phyloP scores from a whole-genome alignment of 768 basidiomycete genomes.

The Collybiopsis confluens region DNA sequence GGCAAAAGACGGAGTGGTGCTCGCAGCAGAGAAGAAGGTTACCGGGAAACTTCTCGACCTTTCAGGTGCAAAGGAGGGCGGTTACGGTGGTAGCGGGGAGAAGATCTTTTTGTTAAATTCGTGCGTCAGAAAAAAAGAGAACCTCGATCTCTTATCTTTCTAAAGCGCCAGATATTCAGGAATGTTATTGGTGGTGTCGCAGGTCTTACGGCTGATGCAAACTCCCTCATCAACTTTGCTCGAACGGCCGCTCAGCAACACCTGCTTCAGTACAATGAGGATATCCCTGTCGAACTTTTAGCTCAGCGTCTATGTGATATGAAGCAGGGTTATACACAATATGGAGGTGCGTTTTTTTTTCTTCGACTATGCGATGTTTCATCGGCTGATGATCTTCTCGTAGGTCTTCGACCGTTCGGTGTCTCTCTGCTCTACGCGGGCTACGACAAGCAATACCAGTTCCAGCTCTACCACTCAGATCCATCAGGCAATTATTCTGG shows the following conservation, averaged over 20 bases:
- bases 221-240: conserved; percentile 94
- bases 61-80: conserved; percentile 77
- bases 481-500: conserved; percentile 98
- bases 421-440: conserved; percentile 96
- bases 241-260: conserved; percentile 88
- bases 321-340: conserved; percentile 99
- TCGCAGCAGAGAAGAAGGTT: conserved; percentile 96
- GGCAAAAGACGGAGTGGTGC: conserved; percentile 85
- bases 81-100: conserved; percentile 94
- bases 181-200: conserved; percentile 96
- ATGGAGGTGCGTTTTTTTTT: conserved; percentile 62
- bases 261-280: conserved; percentile 88
- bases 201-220: conserved; percentile 94
- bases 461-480: conserved; percentile 98
- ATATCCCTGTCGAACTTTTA: conserved; percentile 95
- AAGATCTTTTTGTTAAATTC: conserved; percentile 96
- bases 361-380: not conserved
- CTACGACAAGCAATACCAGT: conserved; percentile 91
- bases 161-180: conserved; percentile 34
- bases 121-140: conserved; percentile 39
- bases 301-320: conserved; percentile 92
- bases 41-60: conserved; percentile 96
- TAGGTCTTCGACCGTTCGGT: conserved; percentile 96
- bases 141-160: not conserved
- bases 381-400: not conserved